phyloP scores from a whole-genome alignment of 352 stramenopile genomes.

The Pythium folliculosum region DNA sequence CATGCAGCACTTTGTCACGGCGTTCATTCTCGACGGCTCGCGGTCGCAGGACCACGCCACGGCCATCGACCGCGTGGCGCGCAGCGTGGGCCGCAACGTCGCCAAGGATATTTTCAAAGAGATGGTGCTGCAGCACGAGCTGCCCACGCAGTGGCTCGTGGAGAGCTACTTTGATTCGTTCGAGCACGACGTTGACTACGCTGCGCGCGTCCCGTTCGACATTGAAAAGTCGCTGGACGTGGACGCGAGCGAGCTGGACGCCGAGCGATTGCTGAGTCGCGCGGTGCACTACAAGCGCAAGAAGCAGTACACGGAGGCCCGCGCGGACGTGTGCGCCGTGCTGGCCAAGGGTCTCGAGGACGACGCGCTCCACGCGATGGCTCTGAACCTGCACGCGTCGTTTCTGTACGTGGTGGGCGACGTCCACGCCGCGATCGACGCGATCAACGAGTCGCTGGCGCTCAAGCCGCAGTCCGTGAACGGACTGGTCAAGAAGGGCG shows the following conservation, averaged over 20 bases:
- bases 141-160: conserved; percentile 77
- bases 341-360: conserved; percentile 43
- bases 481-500: conserved; percentile 78
- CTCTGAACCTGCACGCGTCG: conserved; percentile 79
- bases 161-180: conserved; percentile 88
- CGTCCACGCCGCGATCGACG: conserved; percentile 66
- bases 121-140: conserved; percentile 74
- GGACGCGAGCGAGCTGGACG: conserved; percentile 46
- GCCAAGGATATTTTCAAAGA: conserved; percentile 69
- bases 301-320: conserved; percentile 50
- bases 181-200: conserved; percentile 73
- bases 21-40: conserved; percentile 82
- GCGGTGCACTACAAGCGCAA: conserved; percentile 71
- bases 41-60: conserved; percentile 67
- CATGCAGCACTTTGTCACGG: conserved; percentile 83
- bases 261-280: conserved; percentile 55
- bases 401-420: conserved; percentile 80
- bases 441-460: conserved; percentile 60
- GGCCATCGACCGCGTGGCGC: conserved; percentile 73
- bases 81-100: conserved; percentile 57
- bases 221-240: conserved; percentile 54
- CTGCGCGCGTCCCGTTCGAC: conserved; percentile 54
- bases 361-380: conserved; percentile 48
- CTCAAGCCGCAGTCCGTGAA: conserved; percentile 62
- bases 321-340: conserved; percentile 46